Evolutionary conservation across 1,139 yeast species (phyloP).

Genomic region (Hansenula anomala): DNA sequence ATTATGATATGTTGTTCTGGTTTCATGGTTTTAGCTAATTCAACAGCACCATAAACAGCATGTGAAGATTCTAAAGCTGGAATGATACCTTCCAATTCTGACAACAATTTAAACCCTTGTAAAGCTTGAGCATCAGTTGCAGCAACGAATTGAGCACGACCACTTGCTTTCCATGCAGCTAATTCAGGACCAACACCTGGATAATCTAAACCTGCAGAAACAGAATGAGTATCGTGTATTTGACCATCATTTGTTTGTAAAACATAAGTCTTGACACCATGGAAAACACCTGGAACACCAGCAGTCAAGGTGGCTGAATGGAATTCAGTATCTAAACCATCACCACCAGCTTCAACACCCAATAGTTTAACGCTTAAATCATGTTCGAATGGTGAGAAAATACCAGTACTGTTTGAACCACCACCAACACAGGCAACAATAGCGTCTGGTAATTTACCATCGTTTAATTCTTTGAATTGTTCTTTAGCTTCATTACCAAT

Average conservation of each 20-base stretch:
- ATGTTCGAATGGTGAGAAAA: constrained; percentile 89
- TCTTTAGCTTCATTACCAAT: constrained; percentile 93
- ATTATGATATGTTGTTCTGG: constrained; percentile 80
- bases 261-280: constrained; percentile 93
- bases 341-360: constrained; percentile 99
- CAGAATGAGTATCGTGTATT: constrained; percentile 95
- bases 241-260: constrained; percentile 92
- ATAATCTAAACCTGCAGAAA: constrained; percentile 96
- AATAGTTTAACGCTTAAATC: constrained; percentile 71
- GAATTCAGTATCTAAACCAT: constrained; percentile 78
- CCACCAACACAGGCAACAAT: constrained; percentile 99
- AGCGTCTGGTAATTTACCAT: constrained; percentile 84
- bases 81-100: constrained; percentile 95
- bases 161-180: constrained; percentile 90
- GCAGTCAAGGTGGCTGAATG: constrained; percentile 93
- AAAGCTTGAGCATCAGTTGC: constrained; percentile 94
- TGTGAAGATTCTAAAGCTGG: constrained; percentile 98
- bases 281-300: constrained; percentile 96
- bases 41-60: constrained; percentile 87
- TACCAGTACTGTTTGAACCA: constrained; percentile 95
- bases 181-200: constrained; percentile 99
- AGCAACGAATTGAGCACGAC: constrained; percentile 86
- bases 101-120: constrained; percentile 79
- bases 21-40: constrained; percentile 79
- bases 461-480: constrained; percentile 74